Percentiles rank a stretch among this genome's conserved stretches.
Evolutionary conservation across 441 rosid species (phyloP).

Genomic region (Metrosideros polymorpha): DNA sequence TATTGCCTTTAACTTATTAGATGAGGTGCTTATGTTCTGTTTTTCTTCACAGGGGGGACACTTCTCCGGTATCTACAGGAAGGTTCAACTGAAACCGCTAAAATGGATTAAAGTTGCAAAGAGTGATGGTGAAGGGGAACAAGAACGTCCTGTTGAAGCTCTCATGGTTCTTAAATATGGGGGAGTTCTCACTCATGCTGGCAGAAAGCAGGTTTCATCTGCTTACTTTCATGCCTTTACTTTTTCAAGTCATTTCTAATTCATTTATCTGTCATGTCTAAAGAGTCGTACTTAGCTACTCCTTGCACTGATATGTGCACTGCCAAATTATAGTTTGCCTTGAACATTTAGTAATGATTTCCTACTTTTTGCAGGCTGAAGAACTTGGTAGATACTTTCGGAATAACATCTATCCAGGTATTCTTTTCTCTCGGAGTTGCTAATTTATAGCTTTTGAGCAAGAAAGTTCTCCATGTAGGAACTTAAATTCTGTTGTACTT

Average conservation of each 20-base stretch:
- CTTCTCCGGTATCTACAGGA: slow-evolving; percentile 99
- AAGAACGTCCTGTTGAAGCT: slow-evolving; percentile 94
- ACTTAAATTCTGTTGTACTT: neutral
- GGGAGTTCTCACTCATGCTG: slow-evolving; percentile 99
- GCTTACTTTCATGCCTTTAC: neutral
- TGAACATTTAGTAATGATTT: neutral
- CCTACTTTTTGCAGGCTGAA: slow-evolving; percentile 70
- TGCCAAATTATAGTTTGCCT: neutral
- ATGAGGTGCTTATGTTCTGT: neutral
- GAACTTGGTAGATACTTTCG: slow-evolving; percentile 97
- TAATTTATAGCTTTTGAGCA: neutral
- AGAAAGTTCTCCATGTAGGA: neutral
- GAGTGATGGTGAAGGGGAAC: slow-evolving; percentile 82
- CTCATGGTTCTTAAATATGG: slow-evolving; percentile 99
- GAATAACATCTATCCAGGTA: slow-evolving; percentile 99
- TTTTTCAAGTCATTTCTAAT: neutral
- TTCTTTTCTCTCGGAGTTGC: neutral
- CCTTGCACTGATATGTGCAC: neutral
- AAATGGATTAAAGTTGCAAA: slow-evolving; percentile 85
- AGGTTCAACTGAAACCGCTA: slow-evolving; percentile 96
- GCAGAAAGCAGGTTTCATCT: slow-evolving; percentile 88
- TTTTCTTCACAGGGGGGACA: slow-evolving; percentile 81
- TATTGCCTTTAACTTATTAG: neutral
- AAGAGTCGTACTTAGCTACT: neutral
- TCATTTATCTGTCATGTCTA: neutral